These are phyloP conservation scores for Hamamelis virginiana DNA, from an alignment of 164 flowering plant genomes.

Conservation along the genomic window DNA sequence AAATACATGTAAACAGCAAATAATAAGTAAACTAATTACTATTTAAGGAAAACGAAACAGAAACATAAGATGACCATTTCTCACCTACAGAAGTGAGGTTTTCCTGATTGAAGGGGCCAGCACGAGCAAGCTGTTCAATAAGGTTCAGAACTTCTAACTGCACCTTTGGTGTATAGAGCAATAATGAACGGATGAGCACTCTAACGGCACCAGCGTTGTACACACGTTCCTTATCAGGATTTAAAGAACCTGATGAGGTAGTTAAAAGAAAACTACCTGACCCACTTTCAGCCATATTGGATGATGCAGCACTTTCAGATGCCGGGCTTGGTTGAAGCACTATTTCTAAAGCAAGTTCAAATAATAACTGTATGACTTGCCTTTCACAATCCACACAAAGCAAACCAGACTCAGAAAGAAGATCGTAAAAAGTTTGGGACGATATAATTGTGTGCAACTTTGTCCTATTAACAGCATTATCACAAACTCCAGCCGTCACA, in stretches of 20 bases:
- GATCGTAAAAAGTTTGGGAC: constrained; percentile 87
- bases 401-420: constrained; percentile 86
- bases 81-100: constrained; percentile 91
- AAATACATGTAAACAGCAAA: constrained; percentile 19
- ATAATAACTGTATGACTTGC: constrained; percentile 81
- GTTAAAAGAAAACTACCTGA: constrained; percentile 47
- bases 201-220: constrained; percentile 91
- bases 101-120: constrained; percentile 89
- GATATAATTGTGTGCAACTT: constrained; percentile 70
- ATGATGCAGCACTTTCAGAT: constrained; percentile 38
- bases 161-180: constrained; percentile 88
- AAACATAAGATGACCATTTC: constrained; percentile 18
- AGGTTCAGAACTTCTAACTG: constrained; percentile 80
- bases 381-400: constrained; percentile 86
- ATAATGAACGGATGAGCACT: constrained; percentile 72
- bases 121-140: constrained; percentile 81
- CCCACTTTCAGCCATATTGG: constrained; percentile 42
- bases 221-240: constrained; percentile 66
- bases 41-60: neutral
- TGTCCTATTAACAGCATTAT: constrained; percentile 68
- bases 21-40: constrained; percentile 8
- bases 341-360: constrained; percentile 94
- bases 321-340: constrained; percentile 80
- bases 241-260: constrained; percentile 55
- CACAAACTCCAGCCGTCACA: constrained; percentile 81